Evolutionary conservation across 768 basidiomycete genomes (phyloP), one percentile per base, ranked within the genome.

Genomic region (Coprinopsis sp.): DNA sequence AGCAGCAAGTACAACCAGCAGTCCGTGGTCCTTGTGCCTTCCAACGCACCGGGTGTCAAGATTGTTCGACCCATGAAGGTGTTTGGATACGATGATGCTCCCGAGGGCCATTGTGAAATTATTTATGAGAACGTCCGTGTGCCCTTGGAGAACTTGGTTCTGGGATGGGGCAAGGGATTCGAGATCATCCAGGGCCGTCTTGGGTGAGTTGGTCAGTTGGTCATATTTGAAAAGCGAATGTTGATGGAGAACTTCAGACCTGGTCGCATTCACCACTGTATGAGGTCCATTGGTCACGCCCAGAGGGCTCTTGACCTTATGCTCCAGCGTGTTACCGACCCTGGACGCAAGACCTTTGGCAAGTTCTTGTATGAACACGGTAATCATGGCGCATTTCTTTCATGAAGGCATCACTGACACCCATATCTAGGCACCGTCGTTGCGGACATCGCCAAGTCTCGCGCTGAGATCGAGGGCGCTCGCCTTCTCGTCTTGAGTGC

Each of bases 171-270:
- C 12, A 77, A 78, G 53, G 96, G 96, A 4, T 99, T 99, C 55
- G 96, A 97, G 79, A 92, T 94, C 53, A 89, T 97, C 51, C 94
- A 97, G 79, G 93, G 93, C 33, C 89, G 94, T 52, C 82, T 97
- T 43, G 94, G 93, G 88, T 87, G 61, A 36, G 38, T 53, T 31
- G 31, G 6, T 2, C 29, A 22, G 11, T 42, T n/a, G 6, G 31
- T 25, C 31, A 13, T 4, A 12, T 8, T 14, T 34, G 37, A 29
- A n/a, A 14, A 10, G 11, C 16, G 19, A 18, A 39, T n/a, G 33
- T 13, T 33, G 5, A 27, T 27, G 19, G 31, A n/a, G 14, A 37
- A 1, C 31, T 29, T 18, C 51, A 91, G 91, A 33, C 93, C 93
- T 41, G 93, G 93, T n/a, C 85, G 93, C 46, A 88, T 95, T 56